These are phyloP conservation scores for Mucor lusitanicus DNA, from an alignment of 371 early-diverging fungal species.

Conservation along the genomic window DNA sequence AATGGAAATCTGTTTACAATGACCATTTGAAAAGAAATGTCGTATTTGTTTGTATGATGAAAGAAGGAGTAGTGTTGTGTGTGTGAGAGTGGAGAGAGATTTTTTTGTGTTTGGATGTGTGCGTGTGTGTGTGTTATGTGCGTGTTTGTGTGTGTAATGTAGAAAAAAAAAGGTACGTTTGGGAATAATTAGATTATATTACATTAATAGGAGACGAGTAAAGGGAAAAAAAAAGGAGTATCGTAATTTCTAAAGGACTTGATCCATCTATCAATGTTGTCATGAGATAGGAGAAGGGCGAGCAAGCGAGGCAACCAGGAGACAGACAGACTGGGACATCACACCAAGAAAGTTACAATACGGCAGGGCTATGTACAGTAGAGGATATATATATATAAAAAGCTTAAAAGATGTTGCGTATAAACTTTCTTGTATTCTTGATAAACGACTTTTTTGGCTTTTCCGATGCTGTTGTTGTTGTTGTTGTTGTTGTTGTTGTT, in stretches of 20 bases:
- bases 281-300: background rate
- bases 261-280: background rate
- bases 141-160: background rate
- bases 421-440: conserved; percentile 16
- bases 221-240: background rate
- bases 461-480: background rate
- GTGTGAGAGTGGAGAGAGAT: background rate
- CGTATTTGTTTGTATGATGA: background rate
- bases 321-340: too few relatives aligned
- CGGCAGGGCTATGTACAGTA: background rate
- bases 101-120: background rate
- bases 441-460: conserved; percentile 14
- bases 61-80: background rate
- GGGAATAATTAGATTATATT: conserved; percentile 10
- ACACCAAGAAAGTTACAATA: background rate
- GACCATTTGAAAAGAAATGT: background rate
- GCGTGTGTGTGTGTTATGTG: background rate
- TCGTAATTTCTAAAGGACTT: background rate
- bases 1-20: conserved; percentile 11
- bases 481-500: background rate
- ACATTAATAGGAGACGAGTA: background rate
- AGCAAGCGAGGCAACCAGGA: background rate
- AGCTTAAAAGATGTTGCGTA: conserved; percentile 15
- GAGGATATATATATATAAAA: background rate
- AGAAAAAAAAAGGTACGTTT: background rate